Conservation (phyloP, 352 stramenopile genomes). For the Phytophthora vignae region DNA sequence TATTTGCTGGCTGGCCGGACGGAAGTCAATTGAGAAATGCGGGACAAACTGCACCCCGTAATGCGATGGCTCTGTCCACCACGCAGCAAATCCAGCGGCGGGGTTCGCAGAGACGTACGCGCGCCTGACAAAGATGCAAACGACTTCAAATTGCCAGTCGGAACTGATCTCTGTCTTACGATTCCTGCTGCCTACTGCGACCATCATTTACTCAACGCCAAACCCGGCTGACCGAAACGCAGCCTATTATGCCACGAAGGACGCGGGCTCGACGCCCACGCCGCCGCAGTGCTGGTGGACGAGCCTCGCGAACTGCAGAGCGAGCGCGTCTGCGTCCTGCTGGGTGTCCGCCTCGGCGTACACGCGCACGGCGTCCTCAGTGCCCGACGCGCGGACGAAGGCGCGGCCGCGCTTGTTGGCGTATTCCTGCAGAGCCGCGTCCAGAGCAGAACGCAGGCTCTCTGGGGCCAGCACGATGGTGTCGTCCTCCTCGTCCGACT, state of each 20-base stretch:
- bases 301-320: conserved; percentile 84
- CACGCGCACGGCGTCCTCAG: conserved; percentile 98
- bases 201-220: conserved; percentile 19
- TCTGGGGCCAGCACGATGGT: conserved; percentile 68
- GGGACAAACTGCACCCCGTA: not conserved
- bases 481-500: conserved; percentile 74
- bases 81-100: conserved; percentile 15
- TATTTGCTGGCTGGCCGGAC: conserved; percentile 8
- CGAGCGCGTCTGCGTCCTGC: conserved; percentile 90
- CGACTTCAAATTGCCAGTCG: conserved; percentile 13
- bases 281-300: conserved; percentile 82
- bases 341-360: conserved; percentile 97
- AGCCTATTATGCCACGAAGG: conserved; percentile 80
- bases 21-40: conserved; percentile 15
- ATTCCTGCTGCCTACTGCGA: conserved; percentile 11
- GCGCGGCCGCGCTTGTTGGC: conserved; percentile 72
- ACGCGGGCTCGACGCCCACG: conserved; percentile 63
- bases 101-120: not conserved
- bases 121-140: not conserved
- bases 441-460: conserved; percentile 63
- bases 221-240: not conserved
- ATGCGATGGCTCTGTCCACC: conserved; percentile 17
- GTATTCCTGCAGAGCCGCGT: conserved; percentile 59
- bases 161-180: not conserved
- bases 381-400: conserved; percentile 98